These are phyloP conservation scores for Gastrodia elata DNA, from an alignment of 106 monocot species.

Conservation along the genomic window DNA sequence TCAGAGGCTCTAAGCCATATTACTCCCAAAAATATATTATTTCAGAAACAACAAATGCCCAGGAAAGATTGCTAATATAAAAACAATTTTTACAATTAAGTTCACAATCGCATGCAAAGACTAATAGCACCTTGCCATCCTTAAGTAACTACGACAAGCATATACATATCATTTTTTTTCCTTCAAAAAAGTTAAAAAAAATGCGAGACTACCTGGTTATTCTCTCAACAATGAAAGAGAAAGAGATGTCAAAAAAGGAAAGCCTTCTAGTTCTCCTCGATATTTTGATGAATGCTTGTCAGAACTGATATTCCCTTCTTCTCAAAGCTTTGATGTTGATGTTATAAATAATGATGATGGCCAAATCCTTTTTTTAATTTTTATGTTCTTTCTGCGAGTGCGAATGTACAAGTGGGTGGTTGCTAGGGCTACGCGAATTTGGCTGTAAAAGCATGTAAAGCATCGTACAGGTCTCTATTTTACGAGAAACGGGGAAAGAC, in stretches of 20 bases:
- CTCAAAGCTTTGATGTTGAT: neutral
- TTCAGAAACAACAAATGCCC: neutral
- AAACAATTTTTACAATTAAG: neutral
- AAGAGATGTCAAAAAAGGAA: neutral
- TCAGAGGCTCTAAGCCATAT: no score
- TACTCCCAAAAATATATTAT: neutral
- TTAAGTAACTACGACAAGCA: no score
- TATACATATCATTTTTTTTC: neutral
- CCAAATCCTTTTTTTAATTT: neutral
- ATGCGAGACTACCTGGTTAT: neutral
- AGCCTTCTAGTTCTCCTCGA: neutral
- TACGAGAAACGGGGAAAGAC: neutral
- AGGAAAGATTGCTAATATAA: neutral
- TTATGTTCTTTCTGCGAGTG: neutral
- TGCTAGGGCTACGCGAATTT: neutral
- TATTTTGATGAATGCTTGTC: neutral
- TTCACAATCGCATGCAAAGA: neutral
- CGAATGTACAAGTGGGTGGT: neutral
- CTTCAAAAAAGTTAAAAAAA: neutral
- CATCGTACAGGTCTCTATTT: neutral
- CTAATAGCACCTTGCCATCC: neutral
- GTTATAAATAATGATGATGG: neutral
- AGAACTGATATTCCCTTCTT: neutral
- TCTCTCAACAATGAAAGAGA: neutral
- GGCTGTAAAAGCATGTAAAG: neutral